Conservation (phyloP, 1,139 yeast species). For the Hemisphaericaspora xylofermentans region DNA sequence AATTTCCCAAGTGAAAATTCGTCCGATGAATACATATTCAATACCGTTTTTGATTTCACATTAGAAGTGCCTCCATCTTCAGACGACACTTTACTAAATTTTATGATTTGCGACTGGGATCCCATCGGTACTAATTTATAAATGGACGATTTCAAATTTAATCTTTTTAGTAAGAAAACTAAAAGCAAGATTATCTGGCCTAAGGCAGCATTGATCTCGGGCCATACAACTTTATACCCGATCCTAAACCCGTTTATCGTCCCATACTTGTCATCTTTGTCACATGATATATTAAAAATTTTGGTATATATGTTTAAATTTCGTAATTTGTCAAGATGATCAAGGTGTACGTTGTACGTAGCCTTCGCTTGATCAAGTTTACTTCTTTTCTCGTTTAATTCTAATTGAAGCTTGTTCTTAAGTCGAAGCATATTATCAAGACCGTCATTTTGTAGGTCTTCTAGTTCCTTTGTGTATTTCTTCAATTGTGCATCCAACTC, state of each 20-base stretch:
- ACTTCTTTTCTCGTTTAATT: conserved; percentile 44
- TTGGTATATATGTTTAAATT: conserved; percentile 78
- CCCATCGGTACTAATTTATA: conserved; percentile 82
- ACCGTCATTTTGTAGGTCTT: conserved; percentile 34
- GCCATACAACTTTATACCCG: conserved; percentile 80
- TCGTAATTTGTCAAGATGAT: conserved; percentile 67
- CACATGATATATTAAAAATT: conserved; percentile 78
- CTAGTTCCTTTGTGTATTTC: conserved; percentile 39
- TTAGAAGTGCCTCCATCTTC: conserved; percentile 19
- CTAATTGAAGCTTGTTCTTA: conserved; percentile 54
- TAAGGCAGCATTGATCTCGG: conserved; percentile 88
- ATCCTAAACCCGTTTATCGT: conserved; percentile 82
- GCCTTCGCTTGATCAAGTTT: conserved; percentile 63
- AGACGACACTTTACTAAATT: conserved; percentile 26
- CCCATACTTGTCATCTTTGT: conserved; percentile 67
- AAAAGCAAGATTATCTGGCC: conserved; percentile 79
- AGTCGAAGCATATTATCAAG: conserved; percentile 44
- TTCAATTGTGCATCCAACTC: conserved; percentile 40
- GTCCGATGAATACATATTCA: conserved; percentile 60
- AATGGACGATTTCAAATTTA: conserved; percentile 54
- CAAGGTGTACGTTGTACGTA: conserved; percentile 58
- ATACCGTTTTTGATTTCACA: conserved; percentile 23
- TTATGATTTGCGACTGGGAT: conserved; percentile 76
- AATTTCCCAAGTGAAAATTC: conserved; percentile 69
- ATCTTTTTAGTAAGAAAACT: conserved; percentile 59